A percentile compares a stretch with the other conserved stretches of the same genome.
phyloP scores from a whole-genome alignment of 257 asterid genomes.

The Nicotiana obtusifolia region DNA sequence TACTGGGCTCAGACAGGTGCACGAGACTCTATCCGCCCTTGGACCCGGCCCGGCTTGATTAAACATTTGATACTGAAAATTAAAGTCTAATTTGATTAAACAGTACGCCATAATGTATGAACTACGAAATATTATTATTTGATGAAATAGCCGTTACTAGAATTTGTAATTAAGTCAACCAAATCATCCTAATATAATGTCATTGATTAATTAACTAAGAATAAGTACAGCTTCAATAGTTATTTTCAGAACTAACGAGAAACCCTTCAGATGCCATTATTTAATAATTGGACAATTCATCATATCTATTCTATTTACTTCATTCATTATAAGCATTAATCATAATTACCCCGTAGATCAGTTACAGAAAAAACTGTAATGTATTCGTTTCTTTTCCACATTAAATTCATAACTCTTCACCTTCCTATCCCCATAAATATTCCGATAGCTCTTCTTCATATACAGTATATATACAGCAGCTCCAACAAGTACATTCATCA shows the following conservation, averaged over 20 bases:
- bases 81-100: not conserved
- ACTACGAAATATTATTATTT: not conserved
- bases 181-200: not conserved
- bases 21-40: no score
- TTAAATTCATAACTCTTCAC: conserved; percentile 1
- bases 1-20: no score
- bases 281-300: not conserved
- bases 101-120: not conserved
- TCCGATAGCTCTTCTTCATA: not conserved
- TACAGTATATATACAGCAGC: not conserved
- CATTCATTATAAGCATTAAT: not conserved
- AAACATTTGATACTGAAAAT: not conserved
- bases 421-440: not conserved
- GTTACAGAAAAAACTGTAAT: not conserved
- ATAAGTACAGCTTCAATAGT: not conserved
- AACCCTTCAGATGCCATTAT: not conserved
- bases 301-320: not conserved
- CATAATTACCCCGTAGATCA: not conserved
- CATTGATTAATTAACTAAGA: not conserved
- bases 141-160: not conserved
- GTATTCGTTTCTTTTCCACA: not conserved
- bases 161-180: not conserved
- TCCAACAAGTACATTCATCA: not conserved
- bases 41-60: not conserved
- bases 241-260: not conserved